A percentile compares a stretch with the other conserved stretches of the same genome.
These are phyloP conservation scores for Gloeophyllum trabeum DNA, from an alignment of 768 basidiomycete species.

Conservation along the genomic window DNA sequence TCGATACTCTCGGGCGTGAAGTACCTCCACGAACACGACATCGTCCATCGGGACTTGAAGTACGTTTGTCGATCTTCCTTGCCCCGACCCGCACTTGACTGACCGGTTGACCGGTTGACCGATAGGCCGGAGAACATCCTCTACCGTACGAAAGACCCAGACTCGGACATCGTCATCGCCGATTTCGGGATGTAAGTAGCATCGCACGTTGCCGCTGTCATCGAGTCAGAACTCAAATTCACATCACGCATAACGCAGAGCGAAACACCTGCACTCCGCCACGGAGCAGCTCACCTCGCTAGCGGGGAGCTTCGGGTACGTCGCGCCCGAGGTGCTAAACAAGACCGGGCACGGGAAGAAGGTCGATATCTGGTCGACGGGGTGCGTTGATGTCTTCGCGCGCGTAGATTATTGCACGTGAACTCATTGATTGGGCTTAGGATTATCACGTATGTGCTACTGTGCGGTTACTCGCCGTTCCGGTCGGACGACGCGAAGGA, in stretches of 20 bases:
- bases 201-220: not conserved
- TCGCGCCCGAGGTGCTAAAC: conserved; percentile 81
- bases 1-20: conserved; percentile 77
- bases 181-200: conserved; percentile 88
- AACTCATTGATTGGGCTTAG: conserved; percentile 24
- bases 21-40: conserved; percentile 86
- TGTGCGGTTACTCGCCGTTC: conserved; percentile 95
- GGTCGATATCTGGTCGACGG: conserved; percentile 90
- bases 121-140: conserved; percentile 90
- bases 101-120: not conserved
- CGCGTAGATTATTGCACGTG: not conserved
- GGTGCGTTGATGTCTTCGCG: conserved; percentile 34
- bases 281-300: conserved; percentile 62
- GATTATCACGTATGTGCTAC: conserved; percentile 88
- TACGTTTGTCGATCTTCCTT: conserved; percentile 18
- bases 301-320: conserved; percentile 81
- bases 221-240: not conserved
- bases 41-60: conserved; percentile 97
- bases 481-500: conserved; percentile 68
- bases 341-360: conserved; percentile 83
- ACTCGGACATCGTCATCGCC: conserved; percentile 87
- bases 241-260: conserved; percentile 28
- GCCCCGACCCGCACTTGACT: not conserved
- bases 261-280: conserved; percentile 67
- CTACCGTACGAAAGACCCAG: conserved; percentile 63